Evolutionary conservation across 352 stramenopile species (phyloP), one percentile per base, ranked within the genome.

Genomic region (Phytophthora tubulina): DNA sequence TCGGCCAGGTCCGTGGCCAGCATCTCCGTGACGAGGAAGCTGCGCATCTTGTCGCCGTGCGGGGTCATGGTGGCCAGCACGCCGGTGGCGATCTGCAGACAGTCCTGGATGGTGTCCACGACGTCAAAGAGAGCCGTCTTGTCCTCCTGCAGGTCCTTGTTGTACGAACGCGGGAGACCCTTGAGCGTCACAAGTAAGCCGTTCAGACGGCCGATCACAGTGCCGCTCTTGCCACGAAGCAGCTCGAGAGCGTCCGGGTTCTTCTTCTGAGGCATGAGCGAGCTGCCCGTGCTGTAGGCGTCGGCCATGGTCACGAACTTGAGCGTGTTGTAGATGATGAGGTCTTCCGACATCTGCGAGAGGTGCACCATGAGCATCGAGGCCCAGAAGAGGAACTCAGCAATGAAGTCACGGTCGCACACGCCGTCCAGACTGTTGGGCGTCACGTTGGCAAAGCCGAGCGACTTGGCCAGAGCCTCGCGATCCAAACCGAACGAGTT

Each of bases 261-360:
- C 84, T 99, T 99, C 95, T 99, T 99, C 84, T 99, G 98, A n/a
- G 98, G 98, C 98, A 99, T 99, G 51, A 99, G 86, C 17, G 91
- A 98, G 75, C 93, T 99, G 65, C 98, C 98, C 1, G 98, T 99
- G 58, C 95, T 97, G 86, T 99, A 99, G 7, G 97, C 97, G 74
- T 99, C 97, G 46, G 96, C 95, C 76, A 99, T 98, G 14, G 93
- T 95, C 54, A 99, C 95, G 70, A 96, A 97, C 81, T 94, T 94
- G 76, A 96, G 79, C 53, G 81, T 98, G 89, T 93, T 98, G 94
- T 91, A 98, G 76, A 99, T 99, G 77, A 99, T 99, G 39, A 99
- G 81, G 84, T 99, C 98, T 79, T 99, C 97, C 5, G 98, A 97
- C 67, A 99, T 94, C 79, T 99, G 97, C 75, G 91, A 98, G 17